Evolutionary conservation across 2,329 filamentous ascomycete species (phyloP), one percentile per base, ranked within the genome.

Genomic region (Escovopsis sp.): DNA sequence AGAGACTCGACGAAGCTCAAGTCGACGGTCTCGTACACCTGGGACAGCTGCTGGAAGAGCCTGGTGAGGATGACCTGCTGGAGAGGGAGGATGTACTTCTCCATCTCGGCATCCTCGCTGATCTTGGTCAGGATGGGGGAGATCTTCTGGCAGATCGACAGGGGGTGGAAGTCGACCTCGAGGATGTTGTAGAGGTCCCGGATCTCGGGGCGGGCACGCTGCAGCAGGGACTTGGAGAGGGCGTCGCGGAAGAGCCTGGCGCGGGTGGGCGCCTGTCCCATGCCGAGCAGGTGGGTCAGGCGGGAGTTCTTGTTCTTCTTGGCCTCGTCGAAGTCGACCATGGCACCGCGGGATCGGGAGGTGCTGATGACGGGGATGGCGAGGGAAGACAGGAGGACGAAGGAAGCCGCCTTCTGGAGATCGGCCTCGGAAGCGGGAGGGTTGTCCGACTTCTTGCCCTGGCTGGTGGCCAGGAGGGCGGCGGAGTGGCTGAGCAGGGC

Each of bases 331-430:
- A 94, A 88, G 62, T 98, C 91, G 39, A 96, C 84, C 63, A 98
- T 79, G 46, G 89, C 91, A 57, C 91, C 91, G 37, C 91, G 85
- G 42, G 91, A 98, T 56, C 91, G 81, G 25, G 88, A 88, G 37
- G 91, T 96, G 77, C 91, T 98, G 65, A 98, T 98, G 66, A 98
- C 91, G 11, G 91, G 91, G 49, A 98, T 98, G n/a, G 91, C 83
- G 41, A 98, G 78, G 39, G 91, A 89, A 15, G 91, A 94, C 41
- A 98, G 71, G 38, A 98, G 74, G 44, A 98, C 93, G 54, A 94
- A 96, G 1, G 91, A 96, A 14, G 91, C 89, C 45, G 87, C 85
- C 66, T 88, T 89, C 63, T 88, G 86, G 55, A 96, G 80, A 55
- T 96, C 89, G 27, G 83, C 79, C 56, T 96, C 91, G 36, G 80